Base-by-base conservation (phyloP, 495 filamentous ascomycete genomes). In the Hypoxylon subgilvum region DNA sequence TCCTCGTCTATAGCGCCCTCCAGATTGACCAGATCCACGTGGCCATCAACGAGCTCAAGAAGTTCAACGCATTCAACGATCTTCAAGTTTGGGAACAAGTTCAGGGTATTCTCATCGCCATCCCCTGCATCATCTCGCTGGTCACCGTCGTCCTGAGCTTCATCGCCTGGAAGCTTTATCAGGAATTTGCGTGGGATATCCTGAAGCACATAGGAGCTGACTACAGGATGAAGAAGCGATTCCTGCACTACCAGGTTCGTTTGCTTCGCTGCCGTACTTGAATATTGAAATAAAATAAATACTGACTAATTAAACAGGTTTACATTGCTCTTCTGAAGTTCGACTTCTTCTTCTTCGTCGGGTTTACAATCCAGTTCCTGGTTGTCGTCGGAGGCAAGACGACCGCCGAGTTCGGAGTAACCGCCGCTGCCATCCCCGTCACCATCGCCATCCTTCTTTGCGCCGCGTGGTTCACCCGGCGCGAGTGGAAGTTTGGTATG, bases 261-360 rank as follows among this genome's bases (percentile, higher is more conserved):
- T 31, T 9, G 39, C 28, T 12, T 8, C 14, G 13, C 30, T 16
- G 43, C 31, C 6, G 21, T 48, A 27, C 10, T 23, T 54, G 35
- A 43, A n/a, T n/a, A n/a, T n/a, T n/a, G n/a, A n/a, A n/a, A n/a
- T n/a, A n/a, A n/a, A n/a, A n/a, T n/a, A n/a, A n/a, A n/a, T n/a
- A n/a, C 71, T 80, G 59, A 84, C 51, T 19, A 2, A 14, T n/a
- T 28, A 34, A 6, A 18, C 59, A 97, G 92, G 92, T 98, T 67
- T 98, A 96, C 75, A 97, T 98, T 66, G 90, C 95, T 28, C 83
- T 97, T 7, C 81, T 98, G 45, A 98, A 98, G 73, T 98, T 98
- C 72, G 94, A 98, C 76, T 97, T 98, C 73, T 98, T 98, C 83
- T 96, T 98, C 82, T 98, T 98, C 83, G 84, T 98, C 44, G 94